Base-by-base conservation (phyloP, 2,329 filamentous ascomycete genomes). In the Xylaria arbuscula region DNA sequence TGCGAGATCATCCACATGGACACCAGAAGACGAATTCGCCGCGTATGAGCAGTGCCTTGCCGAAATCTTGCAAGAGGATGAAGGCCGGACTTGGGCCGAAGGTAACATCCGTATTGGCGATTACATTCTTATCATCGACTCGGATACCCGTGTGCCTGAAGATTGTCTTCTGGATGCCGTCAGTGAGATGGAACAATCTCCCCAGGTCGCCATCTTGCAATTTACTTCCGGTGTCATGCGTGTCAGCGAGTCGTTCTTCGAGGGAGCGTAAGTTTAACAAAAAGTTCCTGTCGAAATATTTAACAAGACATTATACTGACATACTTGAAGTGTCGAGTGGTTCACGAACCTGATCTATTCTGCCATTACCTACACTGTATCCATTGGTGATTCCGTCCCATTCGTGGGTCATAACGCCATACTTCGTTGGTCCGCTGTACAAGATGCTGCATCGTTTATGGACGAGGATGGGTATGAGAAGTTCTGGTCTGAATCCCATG, bases 61-160 rank as follows among this genome's bases (percentile, higher is more conserved):
- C 72, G 86, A 91, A 67, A 87, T 91, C 19, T 84, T 94, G 45
- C 86, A 89, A 55, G 88, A 90, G 57, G 85, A 92, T 65, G 72
- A 76, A 22, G 89, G 89, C 19, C 88, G 90, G 34, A 91, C 91
- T 34, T 92, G 91, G 91, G 93, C 93, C 19, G 92, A 93, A 76
- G 93, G 93, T 70, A 94, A 96, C 79, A 91, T 97, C 73, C 92
- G 93, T 60, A 84, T 97, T 24, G 93, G 93, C 64, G 93, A 97
- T 80, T 94, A 94, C 79, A 93, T 94, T 68, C 83, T 92, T 38
- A 82, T 94, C 68, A 92, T 93, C 76, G 91, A 93, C 81, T 93
- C 91, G 1, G 92, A 94, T 79, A 94, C 92, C 36, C 91, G 91
- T 79, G 91, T 93, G 2, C 92, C 92, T 1, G 82, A 85, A 47